Percentiles rank a stretch among this genome's conserved stretches.
phyloP scores from a whole-genome alignment of 2,329 filamentous ascomycete species.

The Capronia coronata region DNA sequence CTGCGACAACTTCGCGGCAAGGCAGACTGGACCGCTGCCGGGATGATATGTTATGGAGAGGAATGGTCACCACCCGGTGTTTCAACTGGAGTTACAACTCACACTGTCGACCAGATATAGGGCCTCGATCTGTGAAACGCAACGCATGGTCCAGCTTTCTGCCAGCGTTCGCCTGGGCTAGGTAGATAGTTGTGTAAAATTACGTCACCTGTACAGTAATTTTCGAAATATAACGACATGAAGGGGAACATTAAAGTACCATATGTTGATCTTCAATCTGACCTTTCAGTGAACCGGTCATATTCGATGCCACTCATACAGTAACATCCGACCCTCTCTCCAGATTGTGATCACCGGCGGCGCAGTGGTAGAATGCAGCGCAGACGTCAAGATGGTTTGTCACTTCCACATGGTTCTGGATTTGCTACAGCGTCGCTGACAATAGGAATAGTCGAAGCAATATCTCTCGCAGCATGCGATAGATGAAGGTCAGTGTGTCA shows the following conservation, averaged over 20 bases:
- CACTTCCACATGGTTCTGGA: background rate
- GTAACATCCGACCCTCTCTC: background rate
- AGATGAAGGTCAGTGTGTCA: constrained; percentile 61
- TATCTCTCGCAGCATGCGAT: constrained; percentile 90
- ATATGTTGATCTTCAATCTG: background rate
- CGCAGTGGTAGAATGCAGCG: constrained; percentile 1
- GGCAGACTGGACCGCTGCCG: no score
- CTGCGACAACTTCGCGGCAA: no score
- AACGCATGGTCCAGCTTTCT: no score
- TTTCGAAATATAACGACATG: background rate
- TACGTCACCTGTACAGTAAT: constrained; percentile 5
- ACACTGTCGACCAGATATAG: no score
- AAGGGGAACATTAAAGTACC: no score
- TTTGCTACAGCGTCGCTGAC: constrained; percentile 16
- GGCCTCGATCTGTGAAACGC: no score
- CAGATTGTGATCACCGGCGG: background rate
- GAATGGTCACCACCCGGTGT: no score
- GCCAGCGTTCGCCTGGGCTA: background rate
- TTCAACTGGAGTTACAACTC: no score
- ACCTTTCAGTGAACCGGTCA: background rate
- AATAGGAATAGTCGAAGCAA: constrained; percentile 74
- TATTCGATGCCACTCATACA: background rate
- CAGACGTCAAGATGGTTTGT: constrained; percentile 14
- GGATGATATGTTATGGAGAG: no score
- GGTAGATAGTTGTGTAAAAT: background rate